These are phyloP conservation scores for Biscogniauxia mediterranea DNA, from an alignment of 2,329 filamentous ascomycete species.

Conservation along the genomic window DNA sequence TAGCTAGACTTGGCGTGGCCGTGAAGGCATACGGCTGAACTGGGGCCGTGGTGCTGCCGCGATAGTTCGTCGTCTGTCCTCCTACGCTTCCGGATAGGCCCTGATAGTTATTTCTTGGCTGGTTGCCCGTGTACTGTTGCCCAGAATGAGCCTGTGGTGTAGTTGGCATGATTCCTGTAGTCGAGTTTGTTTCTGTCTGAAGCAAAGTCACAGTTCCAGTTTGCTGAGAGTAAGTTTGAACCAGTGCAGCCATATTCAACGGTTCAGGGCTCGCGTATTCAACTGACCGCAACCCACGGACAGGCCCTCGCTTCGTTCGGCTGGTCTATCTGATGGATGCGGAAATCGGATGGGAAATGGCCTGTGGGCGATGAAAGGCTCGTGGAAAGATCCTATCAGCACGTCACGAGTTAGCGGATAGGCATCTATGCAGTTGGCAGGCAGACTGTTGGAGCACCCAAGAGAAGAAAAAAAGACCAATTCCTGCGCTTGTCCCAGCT, in stretches of 20 bases:
- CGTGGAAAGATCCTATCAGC: slow-evolving; percentile 1
- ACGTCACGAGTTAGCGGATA: slow-evolving; percentile 8
- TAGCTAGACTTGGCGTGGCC: slow-evolving; percentile 64
- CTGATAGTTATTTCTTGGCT: slow-evolving; percentile 51
- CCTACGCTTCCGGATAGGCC: slow-evolving; percentile 46
- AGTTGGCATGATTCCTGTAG: slow-evolving; percentile 56
- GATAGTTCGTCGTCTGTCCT: slow-evolving; percentile 48
- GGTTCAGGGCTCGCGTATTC: slow-evolving; percentile 14
- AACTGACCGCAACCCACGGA: slow-evolving; percentile 18
- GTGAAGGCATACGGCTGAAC: slow-evolving; percentile 78
- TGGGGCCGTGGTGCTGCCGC: slow-evolving; percentile 52
- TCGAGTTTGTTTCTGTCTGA: slow-evolving; percentile 67
- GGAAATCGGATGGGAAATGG: slow-evolving; percentile 1
- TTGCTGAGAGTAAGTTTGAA: slow-evolving; percentile 78
- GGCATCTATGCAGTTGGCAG: neutral
- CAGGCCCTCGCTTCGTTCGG: slow-evolving; percentile 15
- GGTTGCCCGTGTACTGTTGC: slow-evolving; percentile 50
- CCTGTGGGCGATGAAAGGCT: slow-evolving; percentile 3
- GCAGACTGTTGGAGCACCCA: neutral
- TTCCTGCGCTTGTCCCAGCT: neutral
- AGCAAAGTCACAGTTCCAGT: slow-evolving; percentile 72
- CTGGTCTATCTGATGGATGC: slow-evolving; percentile 11
- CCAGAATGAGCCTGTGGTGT: slow-evolving; percentile 47
- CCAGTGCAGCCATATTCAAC: slow-evolving; percentile 72
- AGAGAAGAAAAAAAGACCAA: neutral